phyloP scores from a whole-genome alignment of 176 grass and related monocot genomes.

The Carex cristatella region DNA sequence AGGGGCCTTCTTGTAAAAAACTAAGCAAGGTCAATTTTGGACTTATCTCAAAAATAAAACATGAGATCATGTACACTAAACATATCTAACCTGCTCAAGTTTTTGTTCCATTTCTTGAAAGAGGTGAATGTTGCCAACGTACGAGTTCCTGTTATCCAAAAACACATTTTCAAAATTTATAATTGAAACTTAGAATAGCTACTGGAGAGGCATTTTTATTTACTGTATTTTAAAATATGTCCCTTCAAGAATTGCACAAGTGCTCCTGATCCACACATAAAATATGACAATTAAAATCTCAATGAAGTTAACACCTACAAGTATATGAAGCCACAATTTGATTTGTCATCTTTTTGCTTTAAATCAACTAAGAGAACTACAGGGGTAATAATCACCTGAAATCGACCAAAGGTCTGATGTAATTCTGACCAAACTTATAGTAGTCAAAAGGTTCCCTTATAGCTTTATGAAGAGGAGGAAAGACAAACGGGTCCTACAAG shows the following conservation, averaged over 20 bases:
- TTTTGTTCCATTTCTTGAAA: slow-evolving; percentile 81
- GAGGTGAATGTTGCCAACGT: slow-evolving; percentile 77
- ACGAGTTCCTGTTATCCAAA: slow-evolving; percentile 64
- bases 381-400: slow-evolving; percentile 50
- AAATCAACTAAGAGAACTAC: slow-evolving; percentile 5
- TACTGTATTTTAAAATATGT: background rate
- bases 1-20: background rate
- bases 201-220: background rate
- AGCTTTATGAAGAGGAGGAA: slow-evolving; percentile 84
- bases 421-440: slow-evolving; percentile 97
- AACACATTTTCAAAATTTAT: background rate
- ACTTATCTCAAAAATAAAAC: background rate
- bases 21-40: slow-evolving; percentile 1
- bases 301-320: background rate
- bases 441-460: slow-evolving; percentile 94
- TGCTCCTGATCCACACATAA: background rate
- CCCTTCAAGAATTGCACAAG: background rate
- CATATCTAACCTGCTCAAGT: slow-evolving; percentile 55
- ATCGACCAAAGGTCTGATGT: slow-evolving; percentile 71
- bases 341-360: background rate
- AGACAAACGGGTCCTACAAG: slow-evolving; percentile 80
- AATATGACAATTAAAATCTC: background rate
- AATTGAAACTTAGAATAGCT: background rate
- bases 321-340: background rate
- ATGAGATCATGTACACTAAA: background rate